Evolutionary conservation across 2,329 filamentous ascomycete genomes (phyloP).

Genomic region (Nemania abortiva): DNA sequence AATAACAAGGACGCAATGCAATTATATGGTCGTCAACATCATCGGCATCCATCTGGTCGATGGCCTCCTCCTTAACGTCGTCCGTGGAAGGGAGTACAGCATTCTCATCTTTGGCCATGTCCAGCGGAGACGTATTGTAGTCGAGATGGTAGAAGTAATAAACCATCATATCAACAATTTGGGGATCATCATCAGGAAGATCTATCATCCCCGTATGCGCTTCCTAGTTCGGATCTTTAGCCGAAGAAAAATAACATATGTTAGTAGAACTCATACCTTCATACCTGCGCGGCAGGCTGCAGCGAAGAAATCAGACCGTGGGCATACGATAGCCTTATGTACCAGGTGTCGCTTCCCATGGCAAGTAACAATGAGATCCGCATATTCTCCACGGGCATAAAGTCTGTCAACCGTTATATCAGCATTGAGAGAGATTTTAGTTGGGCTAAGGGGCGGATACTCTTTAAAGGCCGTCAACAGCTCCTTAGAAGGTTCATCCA

Average conservation of each 20-base stretch:
- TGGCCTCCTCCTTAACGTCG: too few species aligned
- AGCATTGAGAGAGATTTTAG: background rate
- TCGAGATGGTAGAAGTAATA: slow-evolving; percentile 1
- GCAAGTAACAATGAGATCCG: background rate
- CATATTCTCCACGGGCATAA: background rate
- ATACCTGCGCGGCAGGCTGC: slow-evolving; percentile 13
- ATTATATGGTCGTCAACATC: too few species aligned
- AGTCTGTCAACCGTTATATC: background rate
- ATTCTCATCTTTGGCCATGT: too few species aligned
- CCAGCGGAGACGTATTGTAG: too few species aligned
- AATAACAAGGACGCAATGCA: too few species aligned
- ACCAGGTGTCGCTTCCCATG: background rate
- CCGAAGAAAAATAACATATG: background rate
- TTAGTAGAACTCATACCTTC: slow-evolving; percentile 2
- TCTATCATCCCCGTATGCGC: background rate
- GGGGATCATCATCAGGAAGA: background rate
- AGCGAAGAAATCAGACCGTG: slow-evolving; percentile 30
- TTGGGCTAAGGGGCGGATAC: background rate
- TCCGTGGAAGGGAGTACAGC: too few species aligned
- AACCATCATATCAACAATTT: background rate
- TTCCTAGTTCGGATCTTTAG: background rate
- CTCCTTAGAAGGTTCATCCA: slow-evolving; percentile 6
- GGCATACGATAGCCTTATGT: slow-evolving; percentile 29
- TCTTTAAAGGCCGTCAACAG: background rate
- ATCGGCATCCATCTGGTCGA: too few species aligned